Percentiles rank a stretch among this genome's conserved stretches.
phyloP scores from a whole-genome alignment of 306 rosid species.

The Lablab purpureus region DNA sequence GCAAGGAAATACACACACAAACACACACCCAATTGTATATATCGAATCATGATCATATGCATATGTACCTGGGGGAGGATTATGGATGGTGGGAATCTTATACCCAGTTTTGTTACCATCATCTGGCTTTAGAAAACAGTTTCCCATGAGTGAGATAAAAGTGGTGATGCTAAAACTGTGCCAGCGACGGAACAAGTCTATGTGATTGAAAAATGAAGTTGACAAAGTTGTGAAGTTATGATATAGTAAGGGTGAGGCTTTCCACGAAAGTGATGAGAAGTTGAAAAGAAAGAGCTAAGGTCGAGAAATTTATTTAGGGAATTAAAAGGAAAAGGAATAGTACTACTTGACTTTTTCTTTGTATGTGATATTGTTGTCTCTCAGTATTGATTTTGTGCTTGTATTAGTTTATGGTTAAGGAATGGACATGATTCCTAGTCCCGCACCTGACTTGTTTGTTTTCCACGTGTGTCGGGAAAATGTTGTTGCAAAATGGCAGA shows the following conservation, averaged over 20 bases:
- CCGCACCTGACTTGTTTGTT: not conserved
- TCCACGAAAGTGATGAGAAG: conserved; percentile 45
- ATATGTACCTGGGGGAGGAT: conserved; percentile 3
- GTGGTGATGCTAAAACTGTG: not conserved
- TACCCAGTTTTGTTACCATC: not conserved
- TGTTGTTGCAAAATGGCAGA: not conserved
- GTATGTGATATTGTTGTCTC: not conserved
- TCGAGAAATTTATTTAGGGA: not conserved
- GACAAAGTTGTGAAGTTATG: not conserved
- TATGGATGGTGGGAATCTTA: not conserved
- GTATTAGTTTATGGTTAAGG: not conserved
- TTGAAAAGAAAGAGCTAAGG: conserved; percentile 12
- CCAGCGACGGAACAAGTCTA: not conserved
- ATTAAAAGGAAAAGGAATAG: not conserved
- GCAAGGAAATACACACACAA: not conserved
- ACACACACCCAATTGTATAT: not conserved
- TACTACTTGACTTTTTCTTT: conserved; percentile 28
- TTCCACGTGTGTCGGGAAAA: not conserved
- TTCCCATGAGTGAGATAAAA: conserved; percentile 42
- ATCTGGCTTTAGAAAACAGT: conserved; percentile 29
- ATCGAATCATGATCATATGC: not conserved
- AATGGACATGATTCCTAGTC: not conserved
- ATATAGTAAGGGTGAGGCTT: not conserved
- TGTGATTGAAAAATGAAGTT: conserved; percentile 16
- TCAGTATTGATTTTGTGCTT: conserved; percentile 10